Base-by-base conservation (phyloP, 208 protist genomes). In the Blechomonas ayalai region DNA sequence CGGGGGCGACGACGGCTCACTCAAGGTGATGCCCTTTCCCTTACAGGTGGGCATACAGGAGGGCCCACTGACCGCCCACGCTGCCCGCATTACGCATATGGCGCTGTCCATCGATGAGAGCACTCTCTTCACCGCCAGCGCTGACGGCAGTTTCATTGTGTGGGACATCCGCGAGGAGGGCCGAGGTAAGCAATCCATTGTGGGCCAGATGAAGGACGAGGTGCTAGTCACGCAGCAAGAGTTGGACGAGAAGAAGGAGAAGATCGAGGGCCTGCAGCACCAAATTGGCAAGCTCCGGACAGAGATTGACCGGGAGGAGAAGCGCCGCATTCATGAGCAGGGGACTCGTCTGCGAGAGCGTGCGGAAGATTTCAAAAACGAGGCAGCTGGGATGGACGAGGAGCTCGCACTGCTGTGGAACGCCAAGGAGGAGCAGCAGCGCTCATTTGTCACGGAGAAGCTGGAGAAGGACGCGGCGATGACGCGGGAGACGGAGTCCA, bases 271-370 rank as follows among this genome's bases (percentile, higher is more conserved):
- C 27, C 65, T 95, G n/a, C 75, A 82, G 59, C 71, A 88, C 40
- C 77, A 82, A 45, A 81, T 96, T 2, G 88, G 91, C 29, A 89
- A 91, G 49, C 69, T 97, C 9, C 85, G 81, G 51, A 85, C 91
- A 8, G 86, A 97, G 48, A 90, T 96, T 39, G 90, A 97, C 38
- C 92, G 95, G 44, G 84, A 97, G 42, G 85, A 97, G 52, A 94
- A 95, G 57, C 74, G 95, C 9, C 79, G 90, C 28, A 88, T 84
- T 22, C 78, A 97, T 44, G 87, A 95, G 66, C 86, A 96, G 61
- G 77, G 77, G 29, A 92, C 95, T 18, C 87, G 86, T 15, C 48
- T 97, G 28, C 89, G 91, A 44, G 93, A 96, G 59, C 75, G 89
- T 20, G 75, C 61, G 22, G 83, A 96, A 41, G 83, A 95, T 58